Evolutionary conservation across 345 rosid species (phyloP).

Genomic region (Eucalyptus polyanthemos): DNA sequence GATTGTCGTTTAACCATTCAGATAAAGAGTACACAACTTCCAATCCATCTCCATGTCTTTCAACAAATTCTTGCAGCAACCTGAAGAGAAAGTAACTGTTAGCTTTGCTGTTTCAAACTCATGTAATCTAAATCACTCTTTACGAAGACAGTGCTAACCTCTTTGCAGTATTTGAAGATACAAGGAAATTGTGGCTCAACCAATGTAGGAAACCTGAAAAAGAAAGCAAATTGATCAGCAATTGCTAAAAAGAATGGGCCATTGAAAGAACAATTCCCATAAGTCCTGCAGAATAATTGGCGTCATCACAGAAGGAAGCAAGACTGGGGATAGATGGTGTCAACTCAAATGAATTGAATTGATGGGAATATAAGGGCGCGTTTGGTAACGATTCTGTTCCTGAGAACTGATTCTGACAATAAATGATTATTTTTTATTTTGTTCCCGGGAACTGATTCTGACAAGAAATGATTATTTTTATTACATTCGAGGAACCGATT

Average conservation of each 20-base stretch:
- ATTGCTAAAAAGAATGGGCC: neutral
- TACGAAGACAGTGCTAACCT: constrained; percentile 18
- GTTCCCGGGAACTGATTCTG: no score
- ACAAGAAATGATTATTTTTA: no score
- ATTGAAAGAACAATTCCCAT: neutral
- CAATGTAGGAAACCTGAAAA: constrained; percentile 84
- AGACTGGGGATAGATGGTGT: neutral
- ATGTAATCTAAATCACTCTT: neutral
- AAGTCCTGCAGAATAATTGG: no score
- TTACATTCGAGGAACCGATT: no score
- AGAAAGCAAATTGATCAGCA: neutral
- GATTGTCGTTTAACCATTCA: no score
- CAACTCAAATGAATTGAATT: neutral
- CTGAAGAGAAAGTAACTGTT: neutral
- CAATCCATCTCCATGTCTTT: no score
- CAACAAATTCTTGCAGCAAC: no score
- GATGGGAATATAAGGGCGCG: neutral
- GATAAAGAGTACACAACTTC: no score
- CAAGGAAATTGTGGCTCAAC: constrained; percentile 67
- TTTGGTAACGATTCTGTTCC: no score
- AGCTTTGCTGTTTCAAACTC: neutral
- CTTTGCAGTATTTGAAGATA: constrained; percentile 65
- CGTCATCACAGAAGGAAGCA: neutral
- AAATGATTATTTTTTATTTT: no score
- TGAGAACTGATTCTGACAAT: no score